A percentile compares a stretch with the other conserved stretches of the same genome.
phyloP scores from a whole-genome alignment of 2,329 filamentous ascomycete genomes.

The Fusarium sp. region DNA sequence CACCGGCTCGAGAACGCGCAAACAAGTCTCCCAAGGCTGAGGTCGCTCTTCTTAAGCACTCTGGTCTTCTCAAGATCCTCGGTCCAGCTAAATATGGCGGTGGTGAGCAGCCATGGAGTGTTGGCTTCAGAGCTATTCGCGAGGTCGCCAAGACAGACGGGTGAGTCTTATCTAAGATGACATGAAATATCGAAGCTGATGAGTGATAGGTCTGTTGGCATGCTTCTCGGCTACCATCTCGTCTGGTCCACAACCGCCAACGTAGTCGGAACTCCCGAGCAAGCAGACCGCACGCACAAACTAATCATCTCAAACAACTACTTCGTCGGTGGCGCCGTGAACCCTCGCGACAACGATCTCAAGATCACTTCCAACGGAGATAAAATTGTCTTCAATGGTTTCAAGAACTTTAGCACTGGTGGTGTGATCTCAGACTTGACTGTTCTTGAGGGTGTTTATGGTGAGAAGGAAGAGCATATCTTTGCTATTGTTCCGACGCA shows the following conservation, averaged over 20 bases:
- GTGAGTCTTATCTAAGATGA: conserved; percentile 39
- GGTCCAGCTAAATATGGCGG: conserved; percentile 54
- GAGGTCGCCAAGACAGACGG: conserved; percentile 72
- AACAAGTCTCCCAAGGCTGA: conserved; percentile 54
- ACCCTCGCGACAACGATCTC: conserved; percentile 66
- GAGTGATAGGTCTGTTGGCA: conserved; percentile 62
- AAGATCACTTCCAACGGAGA: conserved; percentile 62
- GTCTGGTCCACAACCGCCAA: conserved; percentile 13
- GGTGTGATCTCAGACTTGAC: conserved; percentile 73
- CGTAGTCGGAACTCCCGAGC: conserved; percentile 50
- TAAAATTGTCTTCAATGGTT: conserved; percentile 66
- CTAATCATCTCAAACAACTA: conserved; percentile 70
- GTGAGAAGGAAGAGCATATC: conserved; percentile 36
- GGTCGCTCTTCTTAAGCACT: conserved; percentile 52
- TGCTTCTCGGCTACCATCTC: conserved; percentile 53
- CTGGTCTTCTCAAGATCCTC: conserved; percentile 51
- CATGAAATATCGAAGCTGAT: neutral
- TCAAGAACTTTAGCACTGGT: conserved; percentile 74
- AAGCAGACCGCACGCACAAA: conserved; percentile 65
- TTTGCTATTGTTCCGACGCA: conserved; percentile 9
- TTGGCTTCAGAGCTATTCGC: conserved; percentile 67
- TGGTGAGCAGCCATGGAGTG: conserved; percentile 55
- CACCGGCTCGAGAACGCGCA: conserved; percentile 47
- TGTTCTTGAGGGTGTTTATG: conserved; percentile 70
- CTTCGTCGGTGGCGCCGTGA: conserved; percentile 73